phyloP scores from a whole-genome alignment of 1,139 yeast species.

The Nakaseomyces bracarensis region DNA sequence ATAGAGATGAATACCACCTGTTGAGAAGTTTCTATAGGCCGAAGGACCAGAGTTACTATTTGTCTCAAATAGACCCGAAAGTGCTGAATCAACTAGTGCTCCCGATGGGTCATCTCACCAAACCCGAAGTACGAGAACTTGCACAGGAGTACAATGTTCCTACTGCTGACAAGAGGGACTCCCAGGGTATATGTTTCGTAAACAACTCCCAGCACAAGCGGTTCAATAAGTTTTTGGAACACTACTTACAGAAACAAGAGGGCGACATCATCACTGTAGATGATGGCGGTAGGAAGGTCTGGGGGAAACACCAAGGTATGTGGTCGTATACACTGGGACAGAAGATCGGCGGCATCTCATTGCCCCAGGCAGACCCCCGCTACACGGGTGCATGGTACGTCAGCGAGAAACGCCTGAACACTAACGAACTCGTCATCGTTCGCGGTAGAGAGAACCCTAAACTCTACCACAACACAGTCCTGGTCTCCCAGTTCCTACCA shows the following conservation, averaged over 20 bases:
- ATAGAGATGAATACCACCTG: constrained; percentile 37
- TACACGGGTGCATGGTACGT: constrained; percentile 84
- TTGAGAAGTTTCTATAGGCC: constrained; percentile 49
- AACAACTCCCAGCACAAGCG: constrained; percentile 52
- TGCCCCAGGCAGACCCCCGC: constrained; percentile 80
- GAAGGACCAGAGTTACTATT: constrained; percentile 88
- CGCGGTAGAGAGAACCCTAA: constrained; percentile 58
- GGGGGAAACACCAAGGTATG: constrained; percentile 77
- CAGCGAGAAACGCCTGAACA: constrained; percentile 51
- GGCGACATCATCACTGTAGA: constrained; percentile 65
- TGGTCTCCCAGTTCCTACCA: constrained; percentile 31
- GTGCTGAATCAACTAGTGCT: constrained; percentile 48
- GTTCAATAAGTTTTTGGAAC: constrained; percentile 66
- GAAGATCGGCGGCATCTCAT: constrained; percentile 51
- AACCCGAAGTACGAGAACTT: constrained; percentile 62
- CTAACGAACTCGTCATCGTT: constrained; percentile 73
- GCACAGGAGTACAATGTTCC: constrained; percentile 49
- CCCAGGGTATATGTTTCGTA: constrained; percentile 93
- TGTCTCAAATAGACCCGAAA: constrained; percentile 53
- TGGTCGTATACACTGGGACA: constrained; percentile 97
- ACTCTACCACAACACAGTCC: constrained; percentile 42
- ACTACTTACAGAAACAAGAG: constrained; percentile 62
- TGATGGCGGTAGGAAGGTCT: constrained; percentile 45
- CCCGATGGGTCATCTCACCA: constrained; percentile 73
- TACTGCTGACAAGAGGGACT: constrained; percentile 75